A percentile compares a stretch with the other conserved stretches of the same genome.
Conservation (phyloP, 805 yeast genomes). For the Phaffomyces thermotolerans region DNA sequence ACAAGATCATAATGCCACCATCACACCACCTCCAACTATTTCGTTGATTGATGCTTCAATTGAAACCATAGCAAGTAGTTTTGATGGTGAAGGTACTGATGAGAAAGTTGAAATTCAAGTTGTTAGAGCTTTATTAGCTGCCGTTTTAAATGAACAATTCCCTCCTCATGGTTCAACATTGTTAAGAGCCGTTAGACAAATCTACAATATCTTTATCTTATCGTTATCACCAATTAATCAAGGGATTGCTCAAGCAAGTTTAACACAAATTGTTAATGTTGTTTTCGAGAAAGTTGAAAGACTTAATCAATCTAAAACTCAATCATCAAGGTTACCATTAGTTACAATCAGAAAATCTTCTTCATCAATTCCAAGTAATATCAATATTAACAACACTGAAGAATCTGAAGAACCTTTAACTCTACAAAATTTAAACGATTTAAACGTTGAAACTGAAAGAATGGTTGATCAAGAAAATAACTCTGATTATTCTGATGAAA, state of each 20-base stretch:
- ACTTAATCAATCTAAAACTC: conserved; percentile 15
- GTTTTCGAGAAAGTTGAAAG: conserved; percentile 68
- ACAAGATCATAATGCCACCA: not conserved
- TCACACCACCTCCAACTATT: conserved; percentile 45
- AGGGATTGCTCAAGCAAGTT: conserved; percentile 89
- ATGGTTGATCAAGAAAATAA: conserved; percentile 40
- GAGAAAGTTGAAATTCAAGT: conserved; percentile 87
- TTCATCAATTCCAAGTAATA: conserved; percentile 9
- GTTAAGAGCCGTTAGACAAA: conserved; percentile 85
- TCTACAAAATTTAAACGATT: conserved; percentile 49
- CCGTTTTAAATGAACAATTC: conserved; percentile 70
- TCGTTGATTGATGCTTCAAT: conserved; percentile 75
- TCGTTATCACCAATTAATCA: conserved; percentile 80
- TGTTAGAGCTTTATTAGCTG: conserved; percentile 83
- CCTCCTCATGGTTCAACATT: conserved; percentile 88
- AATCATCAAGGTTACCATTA: conserved; percentile 2
- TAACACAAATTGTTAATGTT: conserved; percentile 82
- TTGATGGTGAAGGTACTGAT: conserved; percentile 89
- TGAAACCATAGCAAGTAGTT: conserved; percentile 75
- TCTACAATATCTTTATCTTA: conserved; percentile 84
- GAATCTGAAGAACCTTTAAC: conserved; percentile 38
- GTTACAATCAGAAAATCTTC: conserved; percentile 12
- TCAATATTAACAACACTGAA: conserved; percentile 10
- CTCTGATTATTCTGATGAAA: conserved; percentile 42
- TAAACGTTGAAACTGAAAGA: conserved; percentile 49